A percentile compares a stretch with the other conserved stretches of the same genome.
Conservation (phyloP, 148 eudicot genomes). For the Fagopyrum tataricum region DNA sequence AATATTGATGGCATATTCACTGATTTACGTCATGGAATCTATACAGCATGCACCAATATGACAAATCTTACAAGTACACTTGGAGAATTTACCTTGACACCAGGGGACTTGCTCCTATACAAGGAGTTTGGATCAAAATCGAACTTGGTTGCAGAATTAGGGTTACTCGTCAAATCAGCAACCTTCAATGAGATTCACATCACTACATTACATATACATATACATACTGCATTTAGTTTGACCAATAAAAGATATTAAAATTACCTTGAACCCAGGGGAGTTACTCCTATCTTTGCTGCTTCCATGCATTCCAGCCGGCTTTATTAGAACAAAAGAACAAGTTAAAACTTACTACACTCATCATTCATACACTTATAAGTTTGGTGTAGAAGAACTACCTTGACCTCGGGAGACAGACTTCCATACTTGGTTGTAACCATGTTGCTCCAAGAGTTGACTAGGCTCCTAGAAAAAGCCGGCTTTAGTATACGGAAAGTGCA, state of each 20-base stretch:
- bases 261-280: background rate
- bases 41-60: background rate
- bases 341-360: no score
- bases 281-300: constrained; percentile 4
- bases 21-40: background rate
- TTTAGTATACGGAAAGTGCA: background rate
- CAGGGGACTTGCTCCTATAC: background rate
- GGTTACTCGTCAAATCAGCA: background rate
- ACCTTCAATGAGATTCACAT: background rate
- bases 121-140: background rate
- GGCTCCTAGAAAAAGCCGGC: background rate
- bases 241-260: background rate
- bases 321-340: no score
- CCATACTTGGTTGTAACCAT: background rate
- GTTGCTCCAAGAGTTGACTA: background rate
- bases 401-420: no score
- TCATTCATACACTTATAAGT: no score
- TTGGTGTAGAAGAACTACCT: no score
- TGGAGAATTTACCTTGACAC: background rate
- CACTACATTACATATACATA: background rate
- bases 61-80: background rate
- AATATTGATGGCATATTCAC: background rate
- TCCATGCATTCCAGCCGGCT: no score
- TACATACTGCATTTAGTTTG: background rate
- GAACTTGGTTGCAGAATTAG: background rate